A percentile compares a stretch with the other conserved stretches of the same genome.
These are phyloP conservation scores for Pisolithus microcarpus DNA, from an alignment of 768 basidiomycete genomes.

Conservation along the genomic window DNA sequence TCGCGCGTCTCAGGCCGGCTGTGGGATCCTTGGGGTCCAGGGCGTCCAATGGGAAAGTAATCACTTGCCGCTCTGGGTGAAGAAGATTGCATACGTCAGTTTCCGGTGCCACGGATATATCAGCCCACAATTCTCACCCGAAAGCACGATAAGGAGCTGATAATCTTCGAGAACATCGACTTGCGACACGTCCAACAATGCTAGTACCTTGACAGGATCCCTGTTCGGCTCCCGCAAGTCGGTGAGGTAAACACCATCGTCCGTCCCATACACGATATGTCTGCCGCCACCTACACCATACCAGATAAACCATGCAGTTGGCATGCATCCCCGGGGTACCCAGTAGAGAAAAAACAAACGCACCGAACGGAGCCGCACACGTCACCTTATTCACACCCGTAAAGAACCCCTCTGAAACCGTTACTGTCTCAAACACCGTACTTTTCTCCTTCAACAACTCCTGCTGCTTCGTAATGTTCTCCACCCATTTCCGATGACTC, in stretches of 20 bases:
- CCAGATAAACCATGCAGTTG: background rate
- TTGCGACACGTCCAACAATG: slow-evolving; percentile 83
- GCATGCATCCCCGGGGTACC: background rate
- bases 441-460: slow-evolving; percentile 76
- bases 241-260: slow-evolving; percentile 93
- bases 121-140: slow-evolving; percentile 42
- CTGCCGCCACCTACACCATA: slow-evolving; percentile 60
- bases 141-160: slow-evolving; percentile 93
- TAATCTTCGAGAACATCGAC: slow-evolving; percentile 96
- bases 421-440: slow-evolving; percentile 76
- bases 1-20: slow-evolving; percentile 87
- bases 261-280: slow-evolving; percentile 91
- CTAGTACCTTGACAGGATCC: slow-evolving; percentile 86
- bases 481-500: slow-evolving; percentile 90
- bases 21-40: slow-evolving; percentile 86
- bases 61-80: slow-evolving; percentile 78
- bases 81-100: background rate
- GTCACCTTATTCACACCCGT: slow-evolving; percentile 79
- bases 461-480: slow-evolving; percentile 87
- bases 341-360: slow-evolving; percentile 31
- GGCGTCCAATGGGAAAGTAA: slow-evolving; percentile 92
- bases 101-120: background rate
- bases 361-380: slow-evolving; percentile 82
- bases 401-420: slow-evolving; percentile 86
- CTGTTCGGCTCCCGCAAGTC: slow-evolving; percentile 70